A percentile compares a stretch with the other conserved stretches of the same genome.
phyloP scores from a whole-genome alignment of 2,329 filamentous ascomycete genomes.

The Aureobasidium sp. region DNA sequence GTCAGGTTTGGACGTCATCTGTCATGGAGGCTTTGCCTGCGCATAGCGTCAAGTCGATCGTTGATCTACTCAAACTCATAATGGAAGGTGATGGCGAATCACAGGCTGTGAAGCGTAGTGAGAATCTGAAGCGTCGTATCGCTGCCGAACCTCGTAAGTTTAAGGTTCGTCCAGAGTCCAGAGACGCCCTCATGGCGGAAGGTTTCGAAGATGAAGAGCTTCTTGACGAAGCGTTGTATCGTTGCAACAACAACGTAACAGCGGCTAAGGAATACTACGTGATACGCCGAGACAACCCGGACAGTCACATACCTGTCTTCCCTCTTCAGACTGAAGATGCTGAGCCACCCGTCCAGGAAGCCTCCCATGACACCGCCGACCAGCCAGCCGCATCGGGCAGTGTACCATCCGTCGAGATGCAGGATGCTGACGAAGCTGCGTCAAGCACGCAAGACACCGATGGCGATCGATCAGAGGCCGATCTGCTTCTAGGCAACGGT shows the following conservation, averaged over 20 bases:
- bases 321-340: slow-evolving; percentile 21
- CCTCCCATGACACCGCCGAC: neutral
- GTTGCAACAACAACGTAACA: slow-evolving; percentile 60
- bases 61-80: slow-evolving; percentile 76
- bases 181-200: slow-evolving; percentile 40
- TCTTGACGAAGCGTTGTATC: slow-evolving; percentile 71
- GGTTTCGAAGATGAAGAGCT: slow-evolving; percentile 52
- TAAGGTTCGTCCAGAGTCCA: slow-evolving; percentile 38
- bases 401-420: slow-evolving; percentile 33
- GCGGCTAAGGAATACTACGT: slow-evolving; percentile 68
- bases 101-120: slow-evolving; percentile 54
- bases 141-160: slow-evolving; percentile 46
- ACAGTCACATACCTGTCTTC: slow-evolving; percentile 23
- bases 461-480: neutral
- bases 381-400: neutral
- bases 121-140: slow-evolving; percentile 47
- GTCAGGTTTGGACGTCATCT: slow-evolving; percentile 75
- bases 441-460: slow-evolving; percentile 16
- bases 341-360: slow-evolving; percentile 9
- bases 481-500: neutral
- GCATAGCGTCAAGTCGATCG: slow-evolving; percentile 67
- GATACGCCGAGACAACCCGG: slow-evolving; percentile 27
- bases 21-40: slow-evolving; percentile 75
- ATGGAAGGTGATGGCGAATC: slow-evolving; percentile 70
- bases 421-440: slow-evolving; percentile 24